These are phyloP conservation scores for Ambrosia trifida DNA, from an alignment of 129 eudicot genomes.

Conservation along the genomic window DNA sequence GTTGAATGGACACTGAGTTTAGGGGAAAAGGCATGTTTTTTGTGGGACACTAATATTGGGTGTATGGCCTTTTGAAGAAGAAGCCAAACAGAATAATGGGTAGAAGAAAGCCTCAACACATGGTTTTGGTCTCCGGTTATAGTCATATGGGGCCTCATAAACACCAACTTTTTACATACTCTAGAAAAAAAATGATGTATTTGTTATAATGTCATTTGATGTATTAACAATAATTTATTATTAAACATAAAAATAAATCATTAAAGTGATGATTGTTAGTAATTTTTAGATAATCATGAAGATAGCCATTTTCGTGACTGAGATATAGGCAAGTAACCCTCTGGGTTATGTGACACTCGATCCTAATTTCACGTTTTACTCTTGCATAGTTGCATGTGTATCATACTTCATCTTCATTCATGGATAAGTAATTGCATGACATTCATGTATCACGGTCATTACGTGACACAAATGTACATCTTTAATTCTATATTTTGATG, in stretches of 20 bases:
- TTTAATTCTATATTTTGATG: not conserved
- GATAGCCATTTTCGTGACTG: not conserved
- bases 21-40: conserved; percentile 23
- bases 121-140: conserved; percentile 25
- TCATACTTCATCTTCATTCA: too few species aligned
- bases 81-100: conserved; percentile 34
- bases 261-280: not conserved
- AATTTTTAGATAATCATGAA: not conserved
- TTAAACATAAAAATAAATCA: not conserved
- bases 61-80: conserved; percentile 30
- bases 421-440: not conserved
- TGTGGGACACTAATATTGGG: conserved; percentile 30
- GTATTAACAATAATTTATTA: not conserved
- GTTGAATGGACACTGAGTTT: not conserved
- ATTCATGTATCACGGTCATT: not conserved
- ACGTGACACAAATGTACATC: not conserved
- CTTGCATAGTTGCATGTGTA: too few species aligned
- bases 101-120: conserved; percentile 22
- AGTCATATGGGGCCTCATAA: conserved; percentile 29
- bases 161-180: not conserved
- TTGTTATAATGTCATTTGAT: conserved; percentile 2
- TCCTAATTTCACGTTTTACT: too few species aligned
- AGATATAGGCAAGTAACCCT: not conserved
- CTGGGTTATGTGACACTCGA: not conserved
- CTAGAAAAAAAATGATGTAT: not conserved